Conservation (phyloP, 179 eudicot species). For the Spinacia oleracea region DNA sequence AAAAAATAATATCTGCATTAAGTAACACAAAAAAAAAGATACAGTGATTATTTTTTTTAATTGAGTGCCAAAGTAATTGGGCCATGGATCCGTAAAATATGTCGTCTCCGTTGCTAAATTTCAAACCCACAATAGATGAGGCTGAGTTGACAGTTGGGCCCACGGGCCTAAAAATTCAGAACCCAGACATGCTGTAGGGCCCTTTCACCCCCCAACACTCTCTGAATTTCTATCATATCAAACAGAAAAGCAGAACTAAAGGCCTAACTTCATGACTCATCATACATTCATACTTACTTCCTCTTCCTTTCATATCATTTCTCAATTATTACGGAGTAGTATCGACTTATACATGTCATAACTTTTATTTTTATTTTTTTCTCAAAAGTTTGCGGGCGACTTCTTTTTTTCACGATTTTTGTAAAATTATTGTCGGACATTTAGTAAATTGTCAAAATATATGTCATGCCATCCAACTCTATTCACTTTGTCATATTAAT, state of each 20-base stretch:
- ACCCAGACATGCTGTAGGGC: slow-evolving; percentile 3
- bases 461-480: too few relatives aligned
- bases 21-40: too few relatives aligned
- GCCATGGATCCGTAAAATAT: background rate
- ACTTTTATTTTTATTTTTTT: background rate
- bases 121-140: slow-evolving; percentile 12
- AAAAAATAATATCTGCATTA: too few relatives aligned
- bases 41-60: too few relatives aligned
- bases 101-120: background rate
- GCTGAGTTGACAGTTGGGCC: slow-evolving; percentile 11
- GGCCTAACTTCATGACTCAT: background rate
- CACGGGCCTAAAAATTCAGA: background rate
- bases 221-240: slow-evolving; percentile 9
- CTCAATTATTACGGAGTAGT: slow-evolving; percentile 18
- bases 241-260: background rate
- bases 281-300: too few relatives aligned
- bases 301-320: background rate
- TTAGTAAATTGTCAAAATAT: too few relatives aligned
- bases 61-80: background rate
- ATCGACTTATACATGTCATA: too few relatives aligned
- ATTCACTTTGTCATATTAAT: too few relatives aligned
- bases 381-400: too few relatives aligned
- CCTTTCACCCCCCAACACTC: background rate
- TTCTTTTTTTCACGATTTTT: too few relatives aligned
- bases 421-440: too few relatives aligned